A percentile compares a stretch with the other conserved stretches of the same genome.
phyloP scores from a whole-genome alignment of 2,329 filamentous ascomycete species.

The Elsinoe australis region DNA sequence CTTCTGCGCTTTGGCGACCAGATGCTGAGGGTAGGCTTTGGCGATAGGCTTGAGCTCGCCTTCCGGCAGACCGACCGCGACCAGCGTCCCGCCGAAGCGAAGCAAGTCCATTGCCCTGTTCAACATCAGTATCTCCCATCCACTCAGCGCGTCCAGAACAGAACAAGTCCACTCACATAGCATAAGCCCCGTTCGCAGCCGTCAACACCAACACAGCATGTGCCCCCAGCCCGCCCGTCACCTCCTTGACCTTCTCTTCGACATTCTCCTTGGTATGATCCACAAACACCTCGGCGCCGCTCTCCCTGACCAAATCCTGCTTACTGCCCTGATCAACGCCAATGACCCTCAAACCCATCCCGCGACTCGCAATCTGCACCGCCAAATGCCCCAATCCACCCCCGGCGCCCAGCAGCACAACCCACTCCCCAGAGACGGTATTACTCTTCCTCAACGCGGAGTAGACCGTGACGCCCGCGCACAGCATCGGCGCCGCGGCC shows the following conservation, averaged over 20 bases:
- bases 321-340: conserved; percentile 59
- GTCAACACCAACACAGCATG: conserved; percentile 53
- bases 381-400: conserved; percentile 55
- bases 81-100: conserved; percentile 39
- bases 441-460: conserved; percentile 54
- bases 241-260: conserved; percentile 47
- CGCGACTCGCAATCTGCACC: conserved; percentile 52
- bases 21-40: conserved; percentile 33
- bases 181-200: conserved; percentile 43
- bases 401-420: conserved; percentile 43
- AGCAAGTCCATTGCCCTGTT: conserved; percentile 33
- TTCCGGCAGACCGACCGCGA: conserved; percentile 43
- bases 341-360: conserved; percentile 57
- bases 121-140: neutral
- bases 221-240: conserved; percentile 53
- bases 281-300: conserved; percentile 60
- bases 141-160: neutral
- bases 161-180: conserved; percentile 21
- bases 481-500: conserved; percentile 58
- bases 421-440: conserved; percentile 52
- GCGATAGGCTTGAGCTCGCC: conserved; percentile 40
- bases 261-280: conserved; percentile 50
- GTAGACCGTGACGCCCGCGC: conserved; percentile 62
- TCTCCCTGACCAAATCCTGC: conserved; percentile 52
- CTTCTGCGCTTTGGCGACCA: conserved; percentile 37